A percentile compares a stretch with the other conserved stretches of the same genome.
phyloP scores from a whole-genome alignment of 169 alveolate species.

The Plasmodium sp. region DNA sequence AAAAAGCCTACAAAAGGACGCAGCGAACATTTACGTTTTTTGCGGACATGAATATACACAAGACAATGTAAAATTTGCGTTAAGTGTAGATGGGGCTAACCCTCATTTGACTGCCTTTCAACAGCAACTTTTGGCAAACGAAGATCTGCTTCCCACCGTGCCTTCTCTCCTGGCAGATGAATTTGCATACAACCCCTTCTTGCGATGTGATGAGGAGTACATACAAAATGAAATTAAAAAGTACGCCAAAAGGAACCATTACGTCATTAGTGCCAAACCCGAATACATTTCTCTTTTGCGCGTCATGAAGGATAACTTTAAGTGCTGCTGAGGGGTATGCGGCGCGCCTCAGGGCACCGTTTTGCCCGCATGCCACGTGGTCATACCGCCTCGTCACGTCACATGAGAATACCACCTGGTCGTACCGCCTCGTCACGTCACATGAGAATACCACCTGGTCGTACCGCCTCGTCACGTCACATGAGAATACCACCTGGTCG shows the following conservation, averaged over 20 bases:
- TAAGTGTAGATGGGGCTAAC: constrained; percentile 25
- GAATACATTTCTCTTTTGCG: constrained; percentile 36
- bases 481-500: not conserved
- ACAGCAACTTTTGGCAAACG: constrained; percentile 1
- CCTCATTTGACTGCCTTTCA: constrained; percentile 10
- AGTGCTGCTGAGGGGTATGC: not conserved
- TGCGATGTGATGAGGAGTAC: constrained; percentile 23
- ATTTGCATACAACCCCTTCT: constrained; percentile 44
- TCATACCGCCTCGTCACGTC: too few relatives aligned
- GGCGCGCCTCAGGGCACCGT: not conserved
- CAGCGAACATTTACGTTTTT: constrained; percentile 21
- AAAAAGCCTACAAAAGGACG: constrained; percentile 15
- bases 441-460: not conserved
- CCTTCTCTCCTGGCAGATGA: constrained; percentile 45
- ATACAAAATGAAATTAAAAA: not conserved
- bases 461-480: not conserved
- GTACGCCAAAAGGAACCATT: constrained; percentile 36
- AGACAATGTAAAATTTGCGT: constrained; percentile 44
- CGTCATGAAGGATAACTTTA: constrained; percentile 54
- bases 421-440: not conserved
- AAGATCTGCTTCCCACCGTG: constrained; percentile 13
- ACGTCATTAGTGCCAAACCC: not conserved
- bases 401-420: not conserved
- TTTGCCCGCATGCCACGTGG: not conserved
- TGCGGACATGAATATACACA: constrained; percentile 72